Evolutionary conservation across 306 rosid genomes (phyloP).

Genomic region (Fagus crenata): DNA sequence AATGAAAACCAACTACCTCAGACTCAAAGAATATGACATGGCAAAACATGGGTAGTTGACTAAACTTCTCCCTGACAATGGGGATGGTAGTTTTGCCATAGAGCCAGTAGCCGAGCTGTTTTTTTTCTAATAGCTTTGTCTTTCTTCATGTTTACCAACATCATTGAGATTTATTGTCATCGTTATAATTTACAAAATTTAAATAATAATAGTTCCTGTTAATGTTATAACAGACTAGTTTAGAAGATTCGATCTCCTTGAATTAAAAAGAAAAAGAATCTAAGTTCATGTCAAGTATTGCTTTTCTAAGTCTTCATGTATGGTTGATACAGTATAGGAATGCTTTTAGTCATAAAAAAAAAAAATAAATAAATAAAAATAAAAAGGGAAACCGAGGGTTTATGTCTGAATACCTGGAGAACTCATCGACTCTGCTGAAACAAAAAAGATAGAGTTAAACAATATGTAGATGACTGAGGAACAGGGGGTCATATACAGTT

Average conservation of each 20-base stretch:
- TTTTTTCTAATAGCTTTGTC: background rate
- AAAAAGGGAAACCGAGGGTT: slow-evolving; percentile 13
- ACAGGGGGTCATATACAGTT: slow-evolving; percentile 19
- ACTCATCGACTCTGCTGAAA: slow-evolving; percentile 85
- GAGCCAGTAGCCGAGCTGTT: slow-evolving; percentile 3
- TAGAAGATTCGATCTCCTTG: background rate
- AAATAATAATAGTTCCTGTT: background rate
- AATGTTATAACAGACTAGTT: background rate
- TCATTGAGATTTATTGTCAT: background rate
- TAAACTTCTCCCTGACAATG: background rate
- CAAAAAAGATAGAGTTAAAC: slow-evolving; percentile 28
- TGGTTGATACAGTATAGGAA: background rate
- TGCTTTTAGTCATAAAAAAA: slow-evolving; percentile 20
- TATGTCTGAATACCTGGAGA: slow-evolving; percentile 63
- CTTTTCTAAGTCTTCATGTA: slow-evolving; percentile 14
- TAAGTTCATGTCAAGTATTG: background rate
- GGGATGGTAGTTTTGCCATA: slow-evolving; percentile 10
- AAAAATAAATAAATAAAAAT: background rate
- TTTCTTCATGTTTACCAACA: background rate
- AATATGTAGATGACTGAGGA: slow-evolving; percentile 26
- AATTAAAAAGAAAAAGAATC: background rate
- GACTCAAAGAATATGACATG: slow-evolving; percentile 23
- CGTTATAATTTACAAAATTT: background rate
- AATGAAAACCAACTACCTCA: slow-evolving; percentile 29
- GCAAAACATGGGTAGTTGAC: slow-evolving; percentile 10